Evolutionary conservation across 2,329 filamentous ascomycete genomes (phyloP).

Genomic region (Aspergillus amoenus): DNA sequence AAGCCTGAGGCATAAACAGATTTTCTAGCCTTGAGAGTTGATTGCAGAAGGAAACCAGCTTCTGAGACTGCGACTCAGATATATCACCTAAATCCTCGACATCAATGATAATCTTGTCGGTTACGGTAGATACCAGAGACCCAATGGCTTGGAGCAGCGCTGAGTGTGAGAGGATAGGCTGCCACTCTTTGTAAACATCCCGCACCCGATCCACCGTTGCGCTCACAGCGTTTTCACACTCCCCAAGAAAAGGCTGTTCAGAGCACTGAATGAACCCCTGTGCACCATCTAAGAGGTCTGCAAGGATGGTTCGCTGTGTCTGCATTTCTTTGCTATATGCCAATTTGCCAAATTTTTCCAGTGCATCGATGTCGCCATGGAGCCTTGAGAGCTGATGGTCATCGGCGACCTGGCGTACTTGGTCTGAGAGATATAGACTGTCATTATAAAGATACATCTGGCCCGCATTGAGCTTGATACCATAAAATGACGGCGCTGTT

Average conservation of each 20-base stretch:
- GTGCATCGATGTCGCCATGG: conserved; percentile 53
- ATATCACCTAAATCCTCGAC: conserved; percentile 65
- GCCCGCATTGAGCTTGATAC: conserved; percentile 47
- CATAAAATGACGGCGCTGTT: conserved; percentile 48
- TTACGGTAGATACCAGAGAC: conserved; percentile 56
- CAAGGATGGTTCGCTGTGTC: conserved; percentile 61
- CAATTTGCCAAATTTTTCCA: conserved; percentile 60
- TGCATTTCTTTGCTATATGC: conserved; percentile 66
- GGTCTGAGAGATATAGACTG: conserved; percentile 57
- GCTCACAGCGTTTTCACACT: conserved; percentile 60
- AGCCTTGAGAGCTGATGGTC: conserved; percentile 50
- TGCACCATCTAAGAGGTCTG: conserved; percentile 62
- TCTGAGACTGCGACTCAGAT: conserved; percentile 61
- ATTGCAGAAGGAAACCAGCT: conserved; percentile 58
- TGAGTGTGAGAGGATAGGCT: conserved; percentile 57
- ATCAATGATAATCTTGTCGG: conserved; percentile 60
- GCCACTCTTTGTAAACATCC: conserved; percentile 58
- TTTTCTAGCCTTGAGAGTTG: conserved; percentile 56
- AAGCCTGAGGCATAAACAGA: conserved; percentile 52
- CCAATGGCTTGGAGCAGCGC: conserved; percentile 63
- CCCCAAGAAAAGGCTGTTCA: conserved; percentile 56
- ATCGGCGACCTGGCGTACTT: conserved; percentile 50
- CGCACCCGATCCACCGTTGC: conserved; percentile 59
- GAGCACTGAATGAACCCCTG: conserved; percentile 63
- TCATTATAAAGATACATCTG: conserved; percentile 69